Percentiles rank a stretch among this genome's conserved stretches.
Evolutionary conservation across 768 basidiomycete species (phyloP).

Genomic region (Mycena belliarum): DNA sequence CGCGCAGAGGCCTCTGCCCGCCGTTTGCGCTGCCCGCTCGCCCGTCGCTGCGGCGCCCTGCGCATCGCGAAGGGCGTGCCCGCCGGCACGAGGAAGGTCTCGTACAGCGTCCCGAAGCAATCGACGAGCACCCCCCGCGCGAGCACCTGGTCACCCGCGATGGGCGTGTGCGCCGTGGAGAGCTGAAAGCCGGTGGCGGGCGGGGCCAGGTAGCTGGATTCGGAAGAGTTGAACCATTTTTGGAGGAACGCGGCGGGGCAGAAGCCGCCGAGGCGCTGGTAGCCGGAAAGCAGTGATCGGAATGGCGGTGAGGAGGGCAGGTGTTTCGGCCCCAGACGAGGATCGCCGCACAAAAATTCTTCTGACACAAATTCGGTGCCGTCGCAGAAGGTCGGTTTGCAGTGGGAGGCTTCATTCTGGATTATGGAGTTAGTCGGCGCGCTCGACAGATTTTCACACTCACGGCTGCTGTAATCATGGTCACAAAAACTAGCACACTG

Average conservation of each 20-base stretch:
- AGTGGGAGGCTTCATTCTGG: neutral
- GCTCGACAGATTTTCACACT: neutral
- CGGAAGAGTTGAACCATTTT: conserved; percentile 9
- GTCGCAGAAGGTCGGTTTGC: neutral
- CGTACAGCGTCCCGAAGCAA: conserved; percentile 2
- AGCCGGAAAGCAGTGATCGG: neutral
- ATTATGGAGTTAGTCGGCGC: neutral
- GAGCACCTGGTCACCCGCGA: conserved; percentile 8
- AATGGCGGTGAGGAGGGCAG: neutral
- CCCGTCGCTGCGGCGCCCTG: conserved; percentile 14
- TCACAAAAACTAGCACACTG: neutral
- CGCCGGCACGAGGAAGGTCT: conserved; percentile 5
- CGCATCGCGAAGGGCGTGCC: conserved; percentile 15
- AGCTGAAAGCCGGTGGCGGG: conserved; percentile 17
- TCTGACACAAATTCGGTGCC: conserved; percentile 2
- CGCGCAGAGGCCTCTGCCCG: too few relatives aligned
- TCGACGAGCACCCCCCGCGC: conserved; percentile 7
- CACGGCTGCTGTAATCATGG: neutral
- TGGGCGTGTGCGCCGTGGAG: conserved; percentile 8
- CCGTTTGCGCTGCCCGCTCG: too few relatives aligned
- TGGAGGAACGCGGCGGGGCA: conserved; percentile 6
- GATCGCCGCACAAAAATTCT: conserved; percentile 5
- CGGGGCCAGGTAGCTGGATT: neutral
- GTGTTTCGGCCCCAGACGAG: conserved; percentile 4
- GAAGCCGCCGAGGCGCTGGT: conserved; percentile 11